A percentile compares a stretch with the other conserved stretches of the same genome.
Conservation (phyloP, 176 grass and related monocot genomes). For the Aegilops sharonensis region DNA sequence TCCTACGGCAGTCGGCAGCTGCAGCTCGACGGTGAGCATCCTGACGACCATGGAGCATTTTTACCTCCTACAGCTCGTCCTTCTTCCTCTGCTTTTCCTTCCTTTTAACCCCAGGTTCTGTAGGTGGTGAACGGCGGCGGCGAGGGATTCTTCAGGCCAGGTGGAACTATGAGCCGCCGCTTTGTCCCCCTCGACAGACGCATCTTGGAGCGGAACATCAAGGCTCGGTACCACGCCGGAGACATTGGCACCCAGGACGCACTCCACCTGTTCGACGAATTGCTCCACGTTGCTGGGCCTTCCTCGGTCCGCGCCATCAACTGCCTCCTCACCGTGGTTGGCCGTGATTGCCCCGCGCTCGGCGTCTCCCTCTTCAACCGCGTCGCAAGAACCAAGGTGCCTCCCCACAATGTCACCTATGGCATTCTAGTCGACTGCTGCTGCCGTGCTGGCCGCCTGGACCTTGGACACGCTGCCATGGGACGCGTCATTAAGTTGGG, state of each 20-base stretch:
- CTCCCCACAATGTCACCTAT: neutral
- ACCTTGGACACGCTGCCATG: neutral
- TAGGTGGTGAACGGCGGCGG: too few relatives aligned
- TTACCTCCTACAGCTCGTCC: too few relatives aligned
- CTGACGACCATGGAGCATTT: too few relatives aligned
- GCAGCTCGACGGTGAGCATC: too few relatives aligned
- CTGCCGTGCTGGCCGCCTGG: neutral
- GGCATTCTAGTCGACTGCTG: neutral
- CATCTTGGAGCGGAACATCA: too few relatives aligned
- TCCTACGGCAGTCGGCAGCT: too few relatives aligned
- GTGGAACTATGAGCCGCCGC: neutral
- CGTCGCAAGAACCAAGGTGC: neutral
- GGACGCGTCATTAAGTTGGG: neutral
- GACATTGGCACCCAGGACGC: too few relatives aligned
- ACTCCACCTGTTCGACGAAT: neutral
- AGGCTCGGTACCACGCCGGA: too few relatives aligned
- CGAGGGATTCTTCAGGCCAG: too few relatives aligned
- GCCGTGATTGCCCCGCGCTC: neutral
- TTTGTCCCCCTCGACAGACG: neutral
- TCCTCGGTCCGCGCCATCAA: neutral
- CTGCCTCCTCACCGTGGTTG: neutral
- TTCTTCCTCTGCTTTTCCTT: too few relatives aligned
- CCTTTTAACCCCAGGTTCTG: too few relatives aligned
- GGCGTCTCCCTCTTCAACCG: slow-evolving; percentile 8
- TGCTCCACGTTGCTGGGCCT: neutral